These are phyloP conservation scores for Biscogniauxia marginata DNA, from an alignment of 2,329 filamentous ascomycete genomes.

Conservation along the genomic window DNA sequence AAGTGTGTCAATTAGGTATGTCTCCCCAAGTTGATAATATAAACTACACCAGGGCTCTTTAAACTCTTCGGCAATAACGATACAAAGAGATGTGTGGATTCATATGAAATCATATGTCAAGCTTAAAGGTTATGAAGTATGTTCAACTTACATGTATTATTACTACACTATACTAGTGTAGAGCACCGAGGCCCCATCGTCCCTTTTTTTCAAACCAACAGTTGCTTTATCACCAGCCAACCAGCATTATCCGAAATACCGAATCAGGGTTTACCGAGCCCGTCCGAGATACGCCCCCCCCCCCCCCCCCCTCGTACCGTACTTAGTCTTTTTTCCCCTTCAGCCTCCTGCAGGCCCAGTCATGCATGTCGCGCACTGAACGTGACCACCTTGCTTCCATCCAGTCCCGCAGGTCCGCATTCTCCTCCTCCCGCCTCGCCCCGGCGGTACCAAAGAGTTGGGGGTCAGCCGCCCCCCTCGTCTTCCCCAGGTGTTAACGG, in stretches of 20 bases:
- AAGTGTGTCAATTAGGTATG: no score
- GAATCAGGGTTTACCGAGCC: not conserved
- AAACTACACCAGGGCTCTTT: no score
- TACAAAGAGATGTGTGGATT: not conserved
- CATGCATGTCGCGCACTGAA: not conserved
- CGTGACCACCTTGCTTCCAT: not conserved
- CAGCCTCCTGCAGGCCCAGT: not conserved
- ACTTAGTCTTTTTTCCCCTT: not conserved
- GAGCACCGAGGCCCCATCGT: no score
- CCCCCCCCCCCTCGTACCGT: no score
- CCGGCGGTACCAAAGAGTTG: not conserved
- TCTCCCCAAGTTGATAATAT: no score
- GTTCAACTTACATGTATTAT: no score
- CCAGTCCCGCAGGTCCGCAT: not conserved
- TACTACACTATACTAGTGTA: no score
- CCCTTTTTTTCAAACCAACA: no score
- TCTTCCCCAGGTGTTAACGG: not conserved
- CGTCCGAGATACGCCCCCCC: no score
- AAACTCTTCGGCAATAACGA: no score
- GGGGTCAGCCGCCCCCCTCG: not conserved
- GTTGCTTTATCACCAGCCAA: not conserved
- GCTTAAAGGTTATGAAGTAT: no score
- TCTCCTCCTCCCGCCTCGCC: not conserved
- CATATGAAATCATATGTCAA: not conserved
- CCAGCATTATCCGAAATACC: not conserved